These are phyloP conservation scores for Imleria badia DNA, from an alignment of 768 basidiomycete genomes.

Conservation along the genomic window DNA sequence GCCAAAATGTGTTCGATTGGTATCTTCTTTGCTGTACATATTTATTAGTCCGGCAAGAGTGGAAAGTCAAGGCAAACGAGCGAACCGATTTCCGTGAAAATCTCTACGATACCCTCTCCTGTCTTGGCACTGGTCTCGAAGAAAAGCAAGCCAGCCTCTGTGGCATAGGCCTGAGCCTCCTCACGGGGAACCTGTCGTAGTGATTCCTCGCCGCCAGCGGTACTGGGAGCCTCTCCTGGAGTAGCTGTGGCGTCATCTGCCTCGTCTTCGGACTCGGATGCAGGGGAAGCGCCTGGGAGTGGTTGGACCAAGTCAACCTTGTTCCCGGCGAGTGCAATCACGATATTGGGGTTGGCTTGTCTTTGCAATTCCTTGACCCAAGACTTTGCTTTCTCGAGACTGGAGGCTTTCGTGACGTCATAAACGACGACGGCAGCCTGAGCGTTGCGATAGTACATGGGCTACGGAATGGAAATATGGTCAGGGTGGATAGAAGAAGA, in stretches of 20 bases:
- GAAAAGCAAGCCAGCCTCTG: constrained; percentile 92
- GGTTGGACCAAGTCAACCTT: constrained; percentile 89
- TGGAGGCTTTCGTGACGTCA: constrained; percentile 93
- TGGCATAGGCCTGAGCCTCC: constrained; percentile 95
- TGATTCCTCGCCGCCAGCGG: constrained; percentile 59
- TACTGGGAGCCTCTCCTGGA: constrained; percentile 64
- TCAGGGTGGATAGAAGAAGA: constrained; percentile 4
- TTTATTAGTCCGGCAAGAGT: neutral
- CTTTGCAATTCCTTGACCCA: constrained; percentile 99
- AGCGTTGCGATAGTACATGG: constrained; percentile 99
- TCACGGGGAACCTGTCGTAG: constrained; percentile 89
- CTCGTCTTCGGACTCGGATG: constrained; percentile 81
- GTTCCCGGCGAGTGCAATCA: constrained; percentile 97
- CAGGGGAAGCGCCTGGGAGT: constrained; percentile 44
- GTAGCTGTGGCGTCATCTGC: constrained; percentile 91
- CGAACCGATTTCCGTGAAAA: constrained; percentile 97
- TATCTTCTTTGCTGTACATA: constrained; percentile 67
- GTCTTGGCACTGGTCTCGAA: constrained; percentile 99
- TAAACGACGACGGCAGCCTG: constrained; percentile 98
- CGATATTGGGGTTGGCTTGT: constrained; percentile 98
- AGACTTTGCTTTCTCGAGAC: constrained; percentile 97
- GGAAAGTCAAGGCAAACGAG: constrained; percentile 1
- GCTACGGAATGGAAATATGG: constrained; percentile 43
- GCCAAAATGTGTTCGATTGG: constrained; percentile 94
- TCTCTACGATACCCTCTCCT: constrained; percentile 91